phyloP scores from a whole-genome alignment of 163 green algal species.

The Volvox carteri region DNA sequence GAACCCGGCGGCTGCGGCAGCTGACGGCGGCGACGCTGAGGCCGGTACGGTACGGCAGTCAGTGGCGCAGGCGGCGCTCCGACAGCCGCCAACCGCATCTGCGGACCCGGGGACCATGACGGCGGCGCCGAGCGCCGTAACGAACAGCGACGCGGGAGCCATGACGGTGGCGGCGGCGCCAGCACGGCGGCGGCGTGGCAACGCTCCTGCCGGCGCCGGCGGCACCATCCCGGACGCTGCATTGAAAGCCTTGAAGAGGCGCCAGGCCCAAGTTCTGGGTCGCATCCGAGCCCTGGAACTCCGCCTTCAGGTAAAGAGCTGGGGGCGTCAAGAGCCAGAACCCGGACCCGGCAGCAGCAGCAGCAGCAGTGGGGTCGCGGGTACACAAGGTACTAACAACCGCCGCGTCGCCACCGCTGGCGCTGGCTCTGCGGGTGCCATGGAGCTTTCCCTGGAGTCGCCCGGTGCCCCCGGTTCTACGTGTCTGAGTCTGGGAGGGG shows the following conservation, averaged over 20 bases:
- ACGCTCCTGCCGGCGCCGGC: neutral
- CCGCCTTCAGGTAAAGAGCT: neutral
- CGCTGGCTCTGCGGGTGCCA: too few species aligned
- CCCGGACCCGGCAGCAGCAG: too few species aligned
- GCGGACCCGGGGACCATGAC: neutral
- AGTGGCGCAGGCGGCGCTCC: too few species aligned
- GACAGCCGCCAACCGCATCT: neutral
- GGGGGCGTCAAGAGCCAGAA: too few species aligned
- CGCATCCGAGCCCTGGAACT: constrained; percentile 5
- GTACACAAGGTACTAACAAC: too few species aligned
- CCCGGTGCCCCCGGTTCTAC: too few species aligned
- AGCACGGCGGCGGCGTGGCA: neutral
- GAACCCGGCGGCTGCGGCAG: neutral
- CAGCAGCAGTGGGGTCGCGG: neutral
- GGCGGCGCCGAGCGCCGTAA: neutral
- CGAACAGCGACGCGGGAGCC: neutral
- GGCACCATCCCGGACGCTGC: neutral
- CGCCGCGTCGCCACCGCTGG: too few species aligned
- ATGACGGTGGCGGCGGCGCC: neutral
- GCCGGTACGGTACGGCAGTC: too few species aligned
- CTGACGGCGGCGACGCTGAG: neutral
- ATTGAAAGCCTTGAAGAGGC: neutral
- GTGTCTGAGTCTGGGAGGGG: too few species aligned
- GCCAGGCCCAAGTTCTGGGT: constrained; percentile 35
- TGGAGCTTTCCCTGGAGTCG: too few species aligned